phyloP scores from a whole-genome alignment of 306 rosid species.

The Lagenaria siceraria region DNA sequence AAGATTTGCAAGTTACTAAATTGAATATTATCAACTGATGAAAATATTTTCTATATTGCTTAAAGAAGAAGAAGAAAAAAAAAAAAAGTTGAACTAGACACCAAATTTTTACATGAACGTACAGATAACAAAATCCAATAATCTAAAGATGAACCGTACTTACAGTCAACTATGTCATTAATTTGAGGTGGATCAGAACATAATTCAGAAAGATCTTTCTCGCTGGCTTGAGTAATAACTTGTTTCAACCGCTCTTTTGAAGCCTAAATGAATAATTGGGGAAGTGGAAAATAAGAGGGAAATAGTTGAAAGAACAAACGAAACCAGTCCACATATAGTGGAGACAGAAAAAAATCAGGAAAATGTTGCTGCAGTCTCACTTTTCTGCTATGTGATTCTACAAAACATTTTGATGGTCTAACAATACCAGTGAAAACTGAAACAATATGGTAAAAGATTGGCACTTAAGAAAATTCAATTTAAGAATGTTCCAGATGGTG shows the following conservation, averaged over 20 bases:
- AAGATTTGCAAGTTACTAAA: not conserved
- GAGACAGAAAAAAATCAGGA: not conserved
- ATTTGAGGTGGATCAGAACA: slow-evolving; percentile 35
- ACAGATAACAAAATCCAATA: not conserved
- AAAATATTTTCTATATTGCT: not conserved
- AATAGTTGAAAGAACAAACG: not conserved
- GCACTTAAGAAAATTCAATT: not conserved
- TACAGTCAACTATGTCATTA: slow-evolving; percentile 28
- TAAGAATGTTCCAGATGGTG: not conserved
- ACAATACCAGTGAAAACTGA: not conserved
- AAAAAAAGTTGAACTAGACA: no score
- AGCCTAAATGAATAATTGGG: slow-evolving; percentile 32
- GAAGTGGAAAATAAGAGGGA: slow-evolving; percentile 16
- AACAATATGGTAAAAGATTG: not conserved
- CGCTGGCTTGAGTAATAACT: slow-evolving; percentile 63
- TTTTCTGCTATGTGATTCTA: not conserved
- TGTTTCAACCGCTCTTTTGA: slow-evolving; percentile 66
- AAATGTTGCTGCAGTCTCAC: not conserved
- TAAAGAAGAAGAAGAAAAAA: not conserved
- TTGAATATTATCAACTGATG: not conserved
- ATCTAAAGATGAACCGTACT: slow-evolving; percentile 18
- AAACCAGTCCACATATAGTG: not conserved
- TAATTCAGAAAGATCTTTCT: slow-evolving; percentile 41
- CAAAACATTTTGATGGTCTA: not conserved
- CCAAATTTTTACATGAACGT: not conserved